Conservation (phyloP, 768 basidiomycete species). For the Suillus hirtellus region DNA sequence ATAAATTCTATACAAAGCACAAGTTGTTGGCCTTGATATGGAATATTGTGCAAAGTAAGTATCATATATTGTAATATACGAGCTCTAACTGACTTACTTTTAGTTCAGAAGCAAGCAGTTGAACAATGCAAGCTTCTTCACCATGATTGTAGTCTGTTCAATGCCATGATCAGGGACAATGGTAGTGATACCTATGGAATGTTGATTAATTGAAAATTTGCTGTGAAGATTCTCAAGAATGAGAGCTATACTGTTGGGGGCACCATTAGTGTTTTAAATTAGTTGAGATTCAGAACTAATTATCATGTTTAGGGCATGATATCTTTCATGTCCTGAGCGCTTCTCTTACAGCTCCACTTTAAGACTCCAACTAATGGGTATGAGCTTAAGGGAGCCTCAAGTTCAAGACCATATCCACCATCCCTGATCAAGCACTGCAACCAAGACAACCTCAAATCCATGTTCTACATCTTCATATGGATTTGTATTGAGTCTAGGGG, state of each 20-base stretch:
- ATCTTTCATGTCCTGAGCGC: not conserved
- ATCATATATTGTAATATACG: not conserved
- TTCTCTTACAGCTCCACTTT: not conserved
- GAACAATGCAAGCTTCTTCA: slow-evolving; percentile 1
- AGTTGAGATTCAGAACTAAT: not conserved
- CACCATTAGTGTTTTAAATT: not conserved
- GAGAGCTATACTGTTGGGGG: not conserved
- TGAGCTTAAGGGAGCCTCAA: not conserved
- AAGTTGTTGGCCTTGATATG: slow-evolving; percentile 10
- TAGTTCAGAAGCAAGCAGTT: slow-evolving; percentile 8
- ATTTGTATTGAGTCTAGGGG: not conserved
- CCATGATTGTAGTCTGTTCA: slow-evolving; percentile 13
- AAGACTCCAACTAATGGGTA: not conserved
- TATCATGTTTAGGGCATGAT: not conserved
- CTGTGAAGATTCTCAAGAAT: not conserved
- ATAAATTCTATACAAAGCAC: not conserved
- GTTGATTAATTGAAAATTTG: not conserved
- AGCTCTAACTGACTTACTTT: too few species aligned
- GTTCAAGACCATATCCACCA: not conserved
- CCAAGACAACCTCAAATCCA: not conserved
- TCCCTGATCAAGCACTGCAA: not conserved
- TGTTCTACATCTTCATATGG: slow-evolving; percentile 4
- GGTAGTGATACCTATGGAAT: not conserved
- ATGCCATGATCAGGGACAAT: not conserved
- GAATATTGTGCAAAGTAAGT: slow-evolving; percentile 5